A percentile compares a stretch with the other conserved stretches of the same genome.
Evolutionary conservation across 768 basidiomycete genomes (phyloP).

Genomic region (Naganishia friedmannii): DNA sequence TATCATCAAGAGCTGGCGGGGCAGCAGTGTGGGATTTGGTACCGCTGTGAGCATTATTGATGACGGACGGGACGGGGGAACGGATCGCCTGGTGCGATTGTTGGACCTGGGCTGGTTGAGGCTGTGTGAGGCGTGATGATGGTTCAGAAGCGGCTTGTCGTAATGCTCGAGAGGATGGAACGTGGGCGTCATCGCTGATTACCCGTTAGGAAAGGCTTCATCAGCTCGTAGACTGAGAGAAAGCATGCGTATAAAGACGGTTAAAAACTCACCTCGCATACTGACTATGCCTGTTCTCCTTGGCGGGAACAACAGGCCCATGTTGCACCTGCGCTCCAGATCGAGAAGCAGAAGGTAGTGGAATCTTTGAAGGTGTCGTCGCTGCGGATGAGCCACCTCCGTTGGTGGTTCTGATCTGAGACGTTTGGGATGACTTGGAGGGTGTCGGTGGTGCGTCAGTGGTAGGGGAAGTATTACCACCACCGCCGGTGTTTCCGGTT

Average conservation of each 20-base stretch:
- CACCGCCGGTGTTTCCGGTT: constrained; percentile 30
- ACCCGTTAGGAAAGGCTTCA: too few relatives aligned
- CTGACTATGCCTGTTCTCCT: constrained; percentile 19
- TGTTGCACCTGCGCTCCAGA: constrained; percentile 6
- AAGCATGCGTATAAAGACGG: background rate
- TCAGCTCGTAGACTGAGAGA: too few relatives aligned
- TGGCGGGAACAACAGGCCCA: constrained; percentile 11
- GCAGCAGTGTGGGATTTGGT: constrained; percentile 18
- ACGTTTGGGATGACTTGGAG: constrained; percentile 39
- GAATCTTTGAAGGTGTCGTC: constrained; percentile 47
- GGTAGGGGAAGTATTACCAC: constrained; percentile 30
- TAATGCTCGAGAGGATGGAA: background rate
- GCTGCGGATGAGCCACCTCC: constrained; percentile 29
- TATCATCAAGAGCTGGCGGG: constrained; percentile 53
- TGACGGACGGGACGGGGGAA: constrained; percentile 18
- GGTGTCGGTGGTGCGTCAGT: constrained; percentile 37
- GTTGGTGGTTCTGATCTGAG: constrained; percentile 28
- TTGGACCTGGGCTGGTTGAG: constrained; percentile 22
- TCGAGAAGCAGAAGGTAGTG: constrained; percentile 40
- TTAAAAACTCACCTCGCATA: constrained; percentile 12
- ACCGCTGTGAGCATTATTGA: background rate
- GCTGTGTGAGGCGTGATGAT: constrained; percentile 18
- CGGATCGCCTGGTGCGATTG: constrained; percentile 10
- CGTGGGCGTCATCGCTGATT: constrained; percentile 2
- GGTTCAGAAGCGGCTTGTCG: constrained; percentile 37